Base-by-base conservation (phyloP, 345 rosid genomes). In the Kernera saxatilis region DNA sequence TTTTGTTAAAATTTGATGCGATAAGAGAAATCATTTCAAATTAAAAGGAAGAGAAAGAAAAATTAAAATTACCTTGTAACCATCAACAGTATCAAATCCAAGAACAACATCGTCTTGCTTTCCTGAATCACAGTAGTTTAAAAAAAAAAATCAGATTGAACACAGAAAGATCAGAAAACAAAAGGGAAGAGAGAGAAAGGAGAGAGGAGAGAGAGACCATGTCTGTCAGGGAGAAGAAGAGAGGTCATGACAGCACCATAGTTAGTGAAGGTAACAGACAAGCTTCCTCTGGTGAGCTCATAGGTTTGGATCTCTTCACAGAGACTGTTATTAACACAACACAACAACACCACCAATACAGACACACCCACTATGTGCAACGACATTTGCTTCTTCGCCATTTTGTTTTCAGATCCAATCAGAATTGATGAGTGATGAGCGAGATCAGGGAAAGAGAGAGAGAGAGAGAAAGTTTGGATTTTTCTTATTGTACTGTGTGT, bases 181-280 rank as follows among this genome's bases (percentile, higher is more conserved):
- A n/a, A n/a, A 4, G 18, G 25, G 44, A 57, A 37, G 19, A 17
- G 1, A 14, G 25, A 21, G 14, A 37, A 12, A 35, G 32, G 21
- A 32, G 45, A 22, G 8, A 49, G 40, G 6, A 55, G 19, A 41
- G 26, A 69, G 13, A 9, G 29, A 85, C 91, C 91, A 32, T 84
- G 36, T 79, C 78, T 78, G 68, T 87, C 88, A 19, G 91, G 93
- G 22, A 83, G 70, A 30, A 86, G 37, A 37, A 76, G 76, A 33
- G 91, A 84, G 41, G 84, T 67, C 89, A 87, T 69, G 11, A 83
- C 80, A 6, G 96, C 93, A 26, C 91, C 96, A 54, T 82, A 87
- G 71, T 87, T 83, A 11, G 89, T 82, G 78, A 87, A 75, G 7
- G 74, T 79, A 25, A 76, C 71, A 8, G 86, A 75, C 4, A 84